Conservation (phyloP, 2,329 filamentous ascomycete species). For the Lomentospora prolificans region DNA sequence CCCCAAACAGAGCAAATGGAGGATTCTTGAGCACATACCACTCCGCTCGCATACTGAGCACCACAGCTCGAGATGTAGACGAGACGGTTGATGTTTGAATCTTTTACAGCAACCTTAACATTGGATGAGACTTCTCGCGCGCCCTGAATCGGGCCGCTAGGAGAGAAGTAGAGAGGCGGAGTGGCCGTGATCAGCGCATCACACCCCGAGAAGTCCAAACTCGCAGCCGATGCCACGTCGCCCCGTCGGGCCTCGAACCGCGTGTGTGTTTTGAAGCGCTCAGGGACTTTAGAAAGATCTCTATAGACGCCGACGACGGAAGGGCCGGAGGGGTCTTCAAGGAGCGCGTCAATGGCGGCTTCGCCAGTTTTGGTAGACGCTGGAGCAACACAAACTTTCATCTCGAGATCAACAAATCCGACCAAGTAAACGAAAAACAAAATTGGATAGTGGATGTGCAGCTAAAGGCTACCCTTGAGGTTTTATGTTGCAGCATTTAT, state of each 20-base stretch:
- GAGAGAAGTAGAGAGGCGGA: slow-evolving; percentile 14
- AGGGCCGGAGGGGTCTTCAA: neutral
- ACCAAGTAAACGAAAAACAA: too few species aligned
- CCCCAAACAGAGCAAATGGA: neutral
- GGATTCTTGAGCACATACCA: slow-evolving; percentile 16
- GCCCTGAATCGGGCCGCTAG: slow-evolving; percentile 14
- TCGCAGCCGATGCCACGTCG: slow-evolving; percentile 17
- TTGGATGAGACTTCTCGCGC: slow-evolving; percentile 14
- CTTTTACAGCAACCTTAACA: slow-evolving; percentile 15
- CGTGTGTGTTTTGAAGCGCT: slow-evolving; percentile 17
- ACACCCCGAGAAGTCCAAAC: slow-evolving; percentile 19
- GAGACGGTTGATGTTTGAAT: slow-evolving; percentile 14
- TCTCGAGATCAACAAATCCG: too few species aligned
- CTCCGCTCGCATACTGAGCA: slow-evolving; percentile 19
- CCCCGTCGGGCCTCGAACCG: slow-evolving; percentile 20
- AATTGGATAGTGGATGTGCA: too few species aligned
- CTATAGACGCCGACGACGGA: slow-evolving; percentile 17
- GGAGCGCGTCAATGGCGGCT: neutral
- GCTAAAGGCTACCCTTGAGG: too few species aligned
- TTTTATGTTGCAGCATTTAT: too few species aligned
- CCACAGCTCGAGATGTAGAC: slow-evolving; percentile 21
- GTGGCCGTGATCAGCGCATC: slow-evolving; percentile 24
- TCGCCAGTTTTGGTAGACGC: slow-evolving; percentile 2
- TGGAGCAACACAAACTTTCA: slow-evolving; percentile 1
- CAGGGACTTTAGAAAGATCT: slow-evolving; percentile 19